Evolutionary conservation across 108 stramenopile genomes (phyloP), one percentile per base, ranked within the genome.

Genomic region (Schizochytrium sp.): DNA sequence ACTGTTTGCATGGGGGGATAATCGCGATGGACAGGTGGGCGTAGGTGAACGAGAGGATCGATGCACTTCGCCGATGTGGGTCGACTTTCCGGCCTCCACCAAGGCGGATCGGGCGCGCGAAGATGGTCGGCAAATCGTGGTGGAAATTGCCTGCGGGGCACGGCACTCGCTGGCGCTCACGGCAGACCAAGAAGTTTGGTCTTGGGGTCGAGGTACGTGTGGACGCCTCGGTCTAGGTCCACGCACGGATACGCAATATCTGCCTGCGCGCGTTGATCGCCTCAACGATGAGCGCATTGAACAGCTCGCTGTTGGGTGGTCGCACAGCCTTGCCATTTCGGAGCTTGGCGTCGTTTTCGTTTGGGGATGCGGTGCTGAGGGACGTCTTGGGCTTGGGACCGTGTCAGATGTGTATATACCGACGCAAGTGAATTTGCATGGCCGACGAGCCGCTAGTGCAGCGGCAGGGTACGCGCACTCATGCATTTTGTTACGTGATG

Each of bases 401-500:
- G 45, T 83, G 48, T 43, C 76, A 23, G 76, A 83, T 1, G 51
- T 23, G 23, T 83, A 53, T 45, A 25, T 12, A 12, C 76, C 76
- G 0, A 4, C 19, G 51, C 48, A 47, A 34, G 76, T 83, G n/a
- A 83, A 53, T 53, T 16, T 53, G 12, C n/a, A 83, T 34, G 76
- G 48, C 18, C 51, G 45, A 16, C 45, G 45, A 6, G 76, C 19
- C 18, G n/a, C 76, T 6, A 25, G 25, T 34, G 76, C 51, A 4
- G 76, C 76, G 19, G 76, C 76, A 6, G 76, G 76, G 23, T 83
- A 53, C 28, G 76, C 76, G 76, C 76, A 83, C 48, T 83, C 76
- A 4, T 47, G 48, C 19, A 25, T 83, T 83, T 45, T 83, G n/a
- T 3, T 53, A 18, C 51, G 76, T 0, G 76, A 83, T 25, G 76